These are phyloP conservation scores for Phytophthora boehmeriae DNA, from an alignment of 352 stramenopile species.

Conservation along the genomic window DNA sequence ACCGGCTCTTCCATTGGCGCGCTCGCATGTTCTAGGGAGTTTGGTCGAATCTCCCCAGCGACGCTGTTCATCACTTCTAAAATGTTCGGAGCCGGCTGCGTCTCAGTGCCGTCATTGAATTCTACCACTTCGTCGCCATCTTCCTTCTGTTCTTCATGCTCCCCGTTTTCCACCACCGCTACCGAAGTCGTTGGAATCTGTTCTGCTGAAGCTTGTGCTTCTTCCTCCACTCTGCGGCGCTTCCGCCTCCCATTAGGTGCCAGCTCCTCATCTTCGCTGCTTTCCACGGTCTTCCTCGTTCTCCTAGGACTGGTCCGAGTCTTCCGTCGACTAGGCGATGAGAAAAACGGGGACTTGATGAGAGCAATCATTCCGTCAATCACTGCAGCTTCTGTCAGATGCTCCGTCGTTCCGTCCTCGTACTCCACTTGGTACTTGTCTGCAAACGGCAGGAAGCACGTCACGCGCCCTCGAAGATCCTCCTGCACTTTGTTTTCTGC, in stretches of 20 bases:
- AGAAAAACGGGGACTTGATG: slow-evolving; percentile 42
- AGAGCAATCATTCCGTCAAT: slow-evolving; percentile 66
- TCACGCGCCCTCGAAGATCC: slow-evolving; percentile 43
- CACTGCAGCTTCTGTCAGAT: slow-evolving; percentile 61
- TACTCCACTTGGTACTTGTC: slow-evolving; percentile 61
- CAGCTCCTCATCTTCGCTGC: slow-evolving; percentile 9
- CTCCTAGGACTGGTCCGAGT: slow-evolving; percentile 6
- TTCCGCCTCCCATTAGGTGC: slow-evolving; percentile 20
- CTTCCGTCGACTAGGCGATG: slow-evolving; percentile 21
- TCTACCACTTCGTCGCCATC: slow-evolving; percentile 15
- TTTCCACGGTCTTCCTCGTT: slow-evolving; percentile 19
- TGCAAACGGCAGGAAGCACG: slow-evolving; percentile 66
- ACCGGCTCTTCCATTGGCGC: slow-evolving; percentile 40
- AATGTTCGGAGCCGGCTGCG: slow-evolving; percentile 30
- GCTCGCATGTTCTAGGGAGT: slow-evolving; percentile 44
- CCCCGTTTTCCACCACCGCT: slow-evolving; percentile 21
- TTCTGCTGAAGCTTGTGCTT: background rate
- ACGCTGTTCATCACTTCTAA: slow-evolving; percentile 34
- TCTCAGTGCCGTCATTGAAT: slow-evolving; percentile 11
- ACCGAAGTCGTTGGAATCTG: slow-evolving; percentile 21
- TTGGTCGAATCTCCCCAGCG: slow-evolving; percentile 10
- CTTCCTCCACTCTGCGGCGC: slow-evolving; percentile 22
- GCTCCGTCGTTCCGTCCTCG: slow-evolving; percentile 46
- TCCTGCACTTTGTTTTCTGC: slow-evolving; percentile 9
- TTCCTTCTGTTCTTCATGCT: slow-evolving; percentile 6